Evolutionary conservation across 305 asterid species (phyloP), one percentile per base, ranked within the genome.

Genomic region (Caryopteris hybrid): DNA sequence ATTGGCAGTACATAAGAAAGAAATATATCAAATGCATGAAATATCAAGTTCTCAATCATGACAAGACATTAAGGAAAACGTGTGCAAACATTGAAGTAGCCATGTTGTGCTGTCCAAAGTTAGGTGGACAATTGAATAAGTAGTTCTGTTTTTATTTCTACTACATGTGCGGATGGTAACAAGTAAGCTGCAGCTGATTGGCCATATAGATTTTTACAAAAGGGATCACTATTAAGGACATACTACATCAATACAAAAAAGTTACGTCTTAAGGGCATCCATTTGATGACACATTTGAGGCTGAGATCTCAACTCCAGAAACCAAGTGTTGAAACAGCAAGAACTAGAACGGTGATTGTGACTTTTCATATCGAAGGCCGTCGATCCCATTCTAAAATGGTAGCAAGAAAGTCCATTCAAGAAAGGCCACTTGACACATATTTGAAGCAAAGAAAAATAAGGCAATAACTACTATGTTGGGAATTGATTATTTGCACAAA

Each of bases 121-220:
- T 64, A 64, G 69, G 66, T 75, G 75, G 42, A 63, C 61, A 14
- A 53, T 25, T 71, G 18, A 71, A 71, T 63, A 63, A 64, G 5
- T 34, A 53, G 5, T 3, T 34, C 33, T 10, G 8, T 34, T 55
- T 65, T 65, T 56, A 64, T 31, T 48, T 45, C 17, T 25, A 57
- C n/a, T 50, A 56, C 68, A 66, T 27, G 50, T 21, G 33, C 68
- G n/a, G n/a, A n/a, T n/a, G n/a, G n/a, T n/a, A n/a, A 25, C 31
- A 25, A 25, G 31, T 25, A 36, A 9, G 11, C 11, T 3, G 1
- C 11, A 36, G 41, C 7, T 36, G 12, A 31, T n/a, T n/a, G 36
- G 6, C 1, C 6, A 31, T 8, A 3, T 31, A 31, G 0, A 31
- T 31, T 31, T 5, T 4, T 31, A 31, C 36, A 4, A 31, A 4